phyloP scores from a whole-genome alignment of 192 early-diverging fungal species.

The Chytriomyces sp. region DNA sequence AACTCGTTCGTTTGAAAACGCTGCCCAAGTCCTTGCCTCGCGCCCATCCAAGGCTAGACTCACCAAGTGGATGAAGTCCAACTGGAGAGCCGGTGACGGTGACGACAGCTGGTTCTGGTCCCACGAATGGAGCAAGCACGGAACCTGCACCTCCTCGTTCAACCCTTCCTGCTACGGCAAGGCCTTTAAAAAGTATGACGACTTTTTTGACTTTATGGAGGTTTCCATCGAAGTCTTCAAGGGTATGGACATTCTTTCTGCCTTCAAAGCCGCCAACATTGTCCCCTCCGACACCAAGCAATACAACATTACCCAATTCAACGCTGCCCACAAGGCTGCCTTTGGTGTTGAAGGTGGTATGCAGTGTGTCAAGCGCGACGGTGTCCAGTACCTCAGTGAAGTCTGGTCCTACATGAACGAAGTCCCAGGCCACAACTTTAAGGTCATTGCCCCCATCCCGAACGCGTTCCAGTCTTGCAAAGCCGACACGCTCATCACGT shows the following conservation, averaged over 20 bases:
- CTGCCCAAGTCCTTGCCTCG: constrained; percentile 34
- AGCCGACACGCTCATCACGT: background rate
- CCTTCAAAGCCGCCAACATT: constrained; percentile 55
- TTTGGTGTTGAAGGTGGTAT: constrained; percentile 36
- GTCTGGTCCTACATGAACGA: constrained; percentile 24
- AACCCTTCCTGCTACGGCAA: constrained; percentile 62
- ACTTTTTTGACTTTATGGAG: constrained; percentile 66
- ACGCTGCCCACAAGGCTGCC: constrained; percentile 36
- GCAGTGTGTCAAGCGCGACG: constrained; percentile 23
- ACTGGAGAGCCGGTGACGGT: constrained; percentile 74
- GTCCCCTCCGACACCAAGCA: constrained; percentile 34
- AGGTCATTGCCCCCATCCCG: background rate
- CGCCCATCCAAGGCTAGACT: constrained; percentile 24
- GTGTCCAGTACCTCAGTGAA: constrained; percentile 18
- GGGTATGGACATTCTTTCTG: constrained; percentile 61
- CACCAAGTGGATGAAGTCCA: constrained; percentile 58
- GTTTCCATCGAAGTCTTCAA: constrained; percentile 57
- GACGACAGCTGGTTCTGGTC: constrained; percentile 81
- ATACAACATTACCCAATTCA: constrained; percentile 33
- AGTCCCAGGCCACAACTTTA: constrained; percentile 17
- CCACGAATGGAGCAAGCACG: constrained; percentile 85
- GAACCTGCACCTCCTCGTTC: constrained; percentile 74
- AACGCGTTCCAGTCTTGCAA: constrained; percentile 14
- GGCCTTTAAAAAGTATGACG: constrained; percentile 52
- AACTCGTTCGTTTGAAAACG: constrained; percentile 57